A percentile compares a stretch with the other conserved stretches of the same genome.
phyloP scores from a whole-genome alignment of 345 rosid genomes.

The Salix exigua region DNA sequence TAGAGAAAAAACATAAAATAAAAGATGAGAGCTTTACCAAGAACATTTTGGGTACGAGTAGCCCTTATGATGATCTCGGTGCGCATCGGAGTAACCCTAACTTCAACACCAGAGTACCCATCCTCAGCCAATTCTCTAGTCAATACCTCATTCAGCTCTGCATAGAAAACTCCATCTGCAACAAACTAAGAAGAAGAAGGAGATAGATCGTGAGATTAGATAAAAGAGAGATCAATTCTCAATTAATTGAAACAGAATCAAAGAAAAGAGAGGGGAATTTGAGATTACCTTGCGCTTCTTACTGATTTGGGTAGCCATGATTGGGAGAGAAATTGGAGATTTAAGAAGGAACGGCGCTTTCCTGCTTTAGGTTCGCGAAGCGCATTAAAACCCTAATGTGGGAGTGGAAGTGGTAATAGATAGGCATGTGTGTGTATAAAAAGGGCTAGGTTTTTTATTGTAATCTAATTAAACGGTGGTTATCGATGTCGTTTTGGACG shows the following conservation, averaged over 20 bases:
- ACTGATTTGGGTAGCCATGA: slow-evolving; percentile 26
- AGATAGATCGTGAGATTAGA: neutral
- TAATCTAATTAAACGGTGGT: neutral
- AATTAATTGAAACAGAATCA: neutral
- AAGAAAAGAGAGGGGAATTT: neutral
- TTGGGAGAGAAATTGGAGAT: neutral
- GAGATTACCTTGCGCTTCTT: slow-evolving; percentile 25
- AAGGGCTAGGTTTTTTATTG: neutral
- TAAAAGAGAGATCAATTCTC: no score
- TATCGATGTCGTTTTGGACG: neutral
- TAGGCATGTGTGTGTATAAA: neutral
- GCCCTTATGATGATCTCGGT: slow-evolving; percentile 40
- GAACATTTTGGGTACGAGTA: slow-evolving; percentile 32
- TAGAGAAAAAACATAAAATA: no score
- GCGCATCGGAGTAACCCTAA: slow-evolving; percentile 33
- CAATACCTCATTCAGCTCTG: slow-evolving; percentile 27
- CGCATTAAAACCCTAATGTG: neutral
- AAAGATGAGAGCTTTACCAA: slow-evolving; percentile 4
- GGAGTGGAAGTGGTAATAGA: neutral
- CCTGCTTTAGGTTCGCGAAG: neutral
- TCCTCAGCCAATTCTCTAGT: slow-evolving; percentile 35
- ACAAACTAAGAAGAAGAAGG: slow-evolving; percentile 2
- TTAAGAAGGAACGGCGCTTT: neutral
- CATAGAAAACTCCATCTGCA: slow-evolving; percentile 30
- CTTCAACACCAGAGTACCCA: slow-evolving; percentile 34